Base-by-base conservation (phyloP, 495 filamentous ascomycete genomes). In the Neurospora tetraspora region DNA sequence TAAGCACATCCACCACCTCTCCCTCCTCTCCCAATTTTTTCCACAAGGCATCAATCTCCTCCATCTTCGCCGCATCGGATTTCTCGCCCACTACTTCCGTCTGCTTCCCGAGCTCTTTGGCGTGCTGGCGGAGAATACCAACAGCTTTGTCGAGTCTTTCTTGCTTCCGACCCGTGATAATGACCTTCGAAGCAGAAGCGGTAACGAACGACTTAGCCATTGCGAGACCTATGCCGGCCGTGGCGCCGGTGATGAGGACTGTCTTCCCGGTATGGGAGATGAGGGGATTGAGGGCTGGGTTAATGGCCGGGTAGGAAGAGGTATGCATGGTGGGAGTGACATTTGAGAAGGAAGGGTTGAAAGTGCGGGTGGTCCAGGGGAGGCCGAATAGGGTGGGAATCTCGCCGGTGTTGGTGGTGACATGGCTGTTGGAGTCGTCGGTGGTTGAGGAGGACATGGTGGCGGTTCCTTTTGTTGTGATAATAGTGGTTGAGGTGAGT, bases 161-260 rank as follows among this genome's bases (percentile, higher is more conserved):
- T n/a, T 71, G 27, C 7, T 72, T 78, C 2, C 82, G 80, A 18
- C 78, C 78, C 16, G 78, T 77, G 43, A 84, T 69, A 70, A 82
- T 82, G 39, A 84, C 74, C 31, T 76, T 74, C 1, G 76, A 71
- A 0, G 82, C 79, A 0, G 75, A 72, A 11, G 83, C 84, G 16
- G 73, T 71, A 14, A 82, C 75, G 69, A 85, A 85, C 39, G 72
- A 73, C 36, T 68, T 76, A 40, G 80, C 80, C 39, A 81, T 85
- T 16, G 77, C 76, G 11, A 75, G 72, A 36, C 84, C 84, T 59
- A 85, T 83, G 20, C 81, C 80, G 27, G 68, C 70, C 2, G 76
- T 73, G 53, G 74, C 83, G 12, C 86, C 87, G 7, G 86, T 87
- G 37, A 89, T 75, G 31, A 88, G 71, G 31, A 89, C 78, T 5